Conservation (phyloP, 2,329 filamentous ascomycete species). For the Talaromyces rugulosus region DNA sequence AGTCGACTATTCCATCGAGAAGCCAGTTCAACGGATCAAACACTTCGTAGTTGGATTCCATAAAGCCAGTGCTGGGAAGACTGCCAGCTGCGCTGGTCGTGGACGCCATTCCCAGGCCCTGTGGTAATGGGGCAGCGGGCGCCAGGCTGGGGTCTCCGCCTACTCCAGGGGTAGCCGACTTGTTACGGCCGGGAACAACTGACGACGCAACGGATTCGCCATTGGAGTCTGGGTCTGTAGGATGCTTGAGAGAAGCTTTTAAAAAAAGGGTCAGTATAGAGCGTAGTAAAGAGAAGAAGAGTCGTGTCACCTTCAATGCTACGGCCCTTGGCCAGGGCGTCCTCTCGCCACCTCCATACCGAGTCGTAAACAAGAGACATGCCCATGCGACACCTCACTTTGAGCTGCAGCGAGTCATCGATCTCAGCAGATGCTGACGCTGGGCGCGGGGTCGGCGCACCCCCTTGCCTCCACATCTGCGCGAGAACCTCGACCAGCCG, state of each 20-base stretch:
- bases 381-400: conserved; percentile 62
- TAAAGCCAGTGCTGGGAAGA: conserved; percentile 48
- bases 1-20: conserved; percentile 77
- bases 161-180: conserved; percentile 34
- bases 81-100: conserved; percentile 21
- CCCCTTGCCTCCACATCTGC: conserved; percentile 58
- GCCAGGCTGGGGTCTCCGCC: conserved; percentile 42
- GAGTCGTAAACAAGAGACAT: conserved; percentile 65
- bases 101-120: conserved; percentile 25
- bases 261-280: neutral
- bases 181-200: conserved; percentile 22
- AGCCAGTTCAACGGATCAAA: conserved; percentile 95
- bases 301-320: conserved; percentile 64
- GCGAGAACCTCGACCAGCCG: conserved; percentile 62
- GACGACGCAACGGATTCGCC: conserved; percentile 69
- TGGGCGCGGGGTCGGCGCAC: conserved; percentile 26
- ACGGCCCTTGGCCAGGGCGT: conserved; percentile 64
- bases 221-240: conserved; percentile 77
- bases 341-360: conserved; percentile 64
- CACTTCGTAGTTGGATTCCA: conserved; percentile 73
- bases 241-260: conserved; percentile 69
- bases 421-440: conserved; percentile 26
- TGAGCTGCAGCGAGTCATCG: conserved; percentile 54
- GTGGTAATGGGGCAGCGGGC: conserved; percentile 31
- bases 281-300: conserved; percentile 15